A percentile compares a stretch with the other conserved stretches of the same genome.
phyloP scores from a whole-genome alignment of 441 rosid species.

The Bruguiera hainesii region DNA sequence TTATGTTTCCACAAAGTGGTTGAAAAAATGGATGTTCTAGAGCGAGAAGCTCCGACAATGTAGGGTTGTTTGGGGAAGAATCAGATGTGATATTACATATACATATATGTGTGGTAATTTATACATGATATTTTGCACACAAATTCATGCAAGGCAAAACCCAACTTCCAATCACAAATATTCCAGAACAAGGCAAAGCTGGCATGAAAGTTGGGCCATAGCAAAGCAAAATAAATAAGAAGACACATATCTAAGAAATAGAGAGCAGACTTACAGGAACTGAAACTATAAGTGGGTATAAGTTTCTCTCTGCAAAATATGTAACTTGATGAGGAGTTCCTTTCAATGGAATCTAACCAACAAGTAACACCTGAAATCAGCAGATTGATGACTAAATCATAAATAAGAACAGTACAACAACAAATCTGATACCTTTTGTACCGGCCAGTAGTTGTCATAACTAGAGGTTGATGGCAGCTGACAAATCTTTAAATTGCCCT shows the following conservation, averaged over 20 bases:
- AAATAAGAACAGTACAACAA: neutral
- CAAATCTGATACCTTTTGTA: conserved; percentile 63
- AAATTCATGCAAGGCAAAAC: neutral
- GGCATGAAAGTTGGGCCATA: neutral
- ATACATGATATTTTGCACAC: no score
- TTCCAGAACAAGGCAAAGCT: conserved; percentile 3
- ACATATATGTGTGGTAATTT: no score
- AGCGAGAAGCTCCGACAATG: no score
- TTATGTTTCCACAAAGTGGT: no score
- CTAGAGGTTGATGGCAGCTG: conserved; percentile 75
- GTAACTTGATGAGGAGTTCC: conserved; percentile 99
- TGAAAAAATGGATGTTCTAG: no score
- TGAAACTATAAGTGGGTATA: conserved; percentile 90
- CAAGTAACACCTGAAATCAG: conserved; percentile 23
- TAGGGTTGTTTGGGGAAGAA: no score
- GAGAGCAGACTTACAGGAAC: conserved; percentile 63
- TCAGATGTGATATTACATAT: no score
- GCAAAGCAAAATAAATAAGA: neutral
- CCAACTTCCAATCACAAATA: neutral
- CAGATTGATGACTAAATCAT: conserved; percentile 13
- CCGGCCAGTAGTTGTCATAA: conserved; percentile 98
- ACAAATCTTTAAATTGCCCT: conserved; percentile 97
- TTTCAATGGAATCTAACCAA: conserved; percentile 77
- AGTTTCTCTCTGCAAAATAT: conserved; percentile 84
- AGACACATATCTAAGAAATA: conserved; percentile 2